A percentile compares a stretch with the other conserved stretches of the same genome.
Evolutionary conservation across 192 early-diverging fungal genomes (phyloP).

Genomic region (Backusella parvicylindrica): DNA sequence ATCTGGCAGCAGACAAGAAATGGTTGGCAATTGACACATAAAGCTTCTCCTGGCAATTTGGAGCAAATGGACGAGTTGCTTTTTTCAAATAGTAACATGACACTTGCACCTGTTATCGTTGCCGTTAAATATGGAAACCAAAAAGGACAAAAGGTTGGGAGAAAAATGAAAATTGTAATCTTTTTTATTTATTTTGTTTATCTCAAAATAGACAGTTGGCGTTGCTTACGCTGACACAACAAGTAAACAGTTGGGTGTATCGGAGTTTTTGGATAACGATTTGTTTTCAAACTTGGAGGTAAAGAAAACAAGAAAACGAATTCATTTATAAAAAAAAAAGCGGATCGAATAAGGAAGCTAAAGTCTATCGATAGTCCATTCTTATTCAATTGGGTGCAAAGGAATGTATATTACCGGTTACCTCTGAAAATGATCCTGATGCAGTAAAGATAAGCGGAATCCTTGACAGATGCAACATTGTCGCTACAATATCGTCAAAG

Average conservation of each 20-base stretch:
- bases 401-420: constrained; percentile 74
- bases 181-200: constrained; percentile 6
- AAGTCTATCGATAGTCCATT: constrained; percentile 54
- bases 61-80: constrained; percentile 89
- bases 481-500: constrained; percentile 66
- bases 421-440: constrained; percentile 57
- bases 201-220: constrained; percentile 55
- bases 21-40: constrained; percentile 48
- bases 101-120: constrained; percentile 76
- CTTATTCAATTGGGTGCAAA: constrained; percentile 92
- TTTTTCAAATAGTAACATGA: constrained; percentile 71
- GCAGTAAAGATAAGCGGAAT: constrained; percentile 63
- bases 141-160: constrained; percentile 59
- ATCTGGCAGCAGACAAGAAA: constrained; percentile 66
- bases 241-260: constrained; percentile 70
- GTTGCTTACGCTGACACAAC: constrained; percentile 90
- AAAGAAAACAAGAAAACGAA: neutral
- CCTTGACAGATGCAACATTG: constrained; percentile 73
- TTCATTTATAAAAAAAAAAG: too few relatives aligned
- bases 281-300: constrained; percentile 92
- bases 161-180: neutral
- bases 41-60: constrained; percentile 94
- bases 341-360: neutral
- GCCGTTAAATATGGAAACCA: constrained; percentile 59
- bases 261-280: constrained; percentile 93